Evolutionary conservation across 345 rosid species (phyloP).

Genomic region (Pseudoturritis turrita): DNA sequence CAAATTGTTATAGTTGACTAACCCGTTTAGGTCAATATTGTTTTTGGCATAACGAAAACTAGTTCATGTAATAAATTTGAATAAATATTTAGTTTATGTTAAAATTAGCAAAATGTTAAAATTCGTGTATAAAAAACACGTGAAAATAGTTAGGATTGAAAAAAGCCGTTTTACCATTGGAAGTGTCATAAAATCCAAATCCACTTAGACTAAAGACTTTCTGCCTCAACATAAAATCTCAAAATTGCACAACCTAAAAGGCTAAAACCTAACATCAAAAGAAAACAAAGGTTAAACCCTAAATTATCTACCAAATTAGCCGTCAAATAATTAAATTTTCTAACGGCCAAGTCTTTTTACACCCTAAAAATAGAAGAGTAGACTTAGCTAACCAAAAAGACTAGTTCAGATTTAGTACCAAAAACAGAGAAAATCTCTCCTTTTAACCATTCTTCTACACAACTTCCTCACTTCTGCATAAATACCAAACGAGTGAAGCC

Average conservation of each 20-base stretch:
- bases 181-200: not conserved
- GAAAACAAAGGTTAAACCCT: not conserved
- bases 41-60: no score
- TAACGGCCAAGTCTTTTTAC: constrained; percentile 21
- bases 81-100: no score
- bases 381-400: constrained; percentile 23
- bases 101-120: no score
- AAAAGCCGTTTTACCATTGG: no score
- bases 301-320: not conserved
- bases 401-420: constrained; percentile 16
- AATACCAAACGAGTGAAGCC: constrained; percentile 18
- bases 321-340: not conserved
- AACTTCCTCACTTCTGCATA: constrained; percentile 17
- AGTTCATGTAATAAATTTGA: no score
- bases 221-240: not conserved
- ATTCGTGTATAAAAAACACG: no score
- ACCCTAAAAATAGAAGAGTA: constrained; percentile 26
- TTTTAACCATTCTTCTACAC: constrained; percentile 12
- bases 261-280: not conserved
- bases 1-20: no score
- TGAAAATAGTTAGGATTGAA: no score
- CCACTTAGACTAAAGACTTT: not conserved
- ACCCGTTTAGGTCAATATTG: no score
- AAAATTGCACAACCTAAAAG: not conserved
- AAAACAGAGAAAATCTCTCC: constrained; percentile 18